Evolutionary conservation across 805 yeast species (phyloP), one percentile per base, ranked within the genome.

Genomic region (Ogataea neopini): DNA sequence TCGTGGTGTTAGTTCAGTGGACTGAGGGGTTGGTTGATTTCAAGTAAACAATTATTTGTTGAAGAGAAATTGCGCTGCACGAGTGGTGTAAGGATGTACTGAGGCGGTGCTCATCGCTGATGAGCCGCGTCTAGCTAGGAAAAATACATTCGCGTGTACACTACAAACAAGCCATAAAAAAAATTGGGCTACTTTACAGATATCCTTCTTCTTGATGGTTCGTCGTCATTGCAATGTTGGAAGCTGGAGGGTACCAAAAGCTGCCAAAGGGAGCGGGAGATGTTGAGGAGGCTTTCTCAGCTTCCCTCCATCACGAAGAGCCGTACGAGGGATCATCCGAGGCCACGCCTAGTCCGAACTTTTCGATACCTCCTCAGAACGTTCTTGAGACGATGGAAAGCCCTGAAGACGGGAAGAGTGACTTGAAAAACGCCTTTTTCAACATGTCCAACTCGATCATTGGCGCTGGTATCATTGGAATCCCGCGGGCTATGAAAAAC

Each of bases 391-490:
- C 40, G 3, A 11, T n/a, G 2, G 47, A 37, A 9, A 36, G 32
- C 19, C 35, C 32, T 5, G 66, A 65, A 7, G 59, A 55, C 14
- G 58, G 60, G 13, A 80, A 79, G 55, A 80, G 87, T 2, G 76
- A 74, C 34, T 74, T 91, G 76, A 79, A 77, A 48, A 86, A 86
- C 88, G 97, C 97, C 4, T 90, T 91, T 61, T 87, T 91, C 95
- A 92, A 92, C 67, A 90, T 91, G 96, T 96, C 97, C 8, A 91
- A 91, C 66, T 85, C 95, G 15, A 92, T 92, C 51, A 73, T 92
- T 6, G 98, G 98, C 0, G 97, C 98, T 0, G 98, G 98, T 6
- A 88, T 92, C 45, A 88, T 92, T 26, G 96, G 97, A 1, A 95
- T 90, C 53, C 96, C 98, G 1, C 86, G 83, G 54, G 97, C 97